Conservation (phyloP, 2,329 filamentous ascomycete genomes). For the Diplocarpon rosae region DNA sequence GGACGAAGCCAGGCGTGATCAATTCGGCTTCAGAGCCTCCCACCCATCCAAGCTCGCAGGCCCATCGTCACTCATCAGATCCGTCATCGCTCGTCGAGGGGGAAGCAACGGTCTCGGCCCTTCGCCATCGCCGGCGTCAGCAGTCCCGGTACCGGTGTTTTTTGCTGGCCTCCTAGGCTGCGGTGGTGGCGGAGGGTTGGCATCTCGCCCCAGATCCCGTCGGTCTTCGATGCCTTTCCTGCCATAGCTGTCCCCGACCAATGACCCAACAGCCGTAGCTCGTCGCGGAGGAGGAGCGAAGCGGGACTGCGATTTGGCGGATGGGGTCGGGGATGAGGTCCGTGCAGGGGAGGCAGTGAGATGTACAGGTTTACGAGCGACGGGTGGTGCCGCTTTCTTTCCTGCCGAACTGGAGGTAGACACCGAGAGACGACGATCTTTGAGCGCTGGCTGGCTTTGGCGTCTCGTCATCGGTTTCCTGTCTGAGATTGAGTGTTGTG, state of each 20-base stretch:
- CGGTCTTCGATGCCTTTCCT: constrained; percentile 8
- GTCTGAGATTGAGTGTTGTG: constrained; percentile 12
- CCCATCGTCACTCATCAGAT: constrained; percentile 2
- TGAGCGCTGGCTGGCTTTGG: constrained; percentile 8
- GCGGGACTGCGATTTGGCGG: constrained; percentile 9
- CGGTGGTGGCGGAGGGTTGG: constrained; percentile 19
- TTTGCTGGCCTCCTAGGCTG: constrained; percentile 16
- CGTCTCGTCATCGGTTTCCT: constrained; percentile 3
- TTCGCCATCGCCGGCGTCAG: constrained; percentile 11
- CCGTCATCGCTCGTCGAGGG: constrained; percentile 17
- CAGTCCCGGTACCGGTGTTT: constrained; percentile 4
- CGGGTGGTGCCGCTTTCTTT: constrained; percentile 25
- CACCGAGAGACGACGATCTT: constrained; percentile 19
- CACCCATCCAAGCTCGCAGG: constrained; percentile 14
- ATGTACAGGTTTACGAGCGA: constrained; percentile 26
- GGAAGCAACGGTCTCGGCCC: constrained; percentile 20
- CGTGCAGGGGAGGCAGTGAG: constrained; percentile 18
- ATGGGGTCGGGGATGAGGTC: constrained; percentile 14
- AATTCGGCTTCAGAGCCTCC: constrained; percentile 22
- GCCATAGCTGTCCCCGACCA: constrained; percentile 2
- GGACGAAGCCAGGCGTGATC: neutral
- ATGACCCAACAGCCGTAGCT: constrained; percentile 9
- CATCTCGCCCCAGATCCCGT: constrained; percentile 1
- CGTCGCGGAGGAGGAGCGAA: constrained; percentile 21
- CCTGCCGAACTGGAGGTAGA: constrained; percentile 21